Conservation (phyloP, 305 asterid species). For the Fraxinus baroniana region DNA sequence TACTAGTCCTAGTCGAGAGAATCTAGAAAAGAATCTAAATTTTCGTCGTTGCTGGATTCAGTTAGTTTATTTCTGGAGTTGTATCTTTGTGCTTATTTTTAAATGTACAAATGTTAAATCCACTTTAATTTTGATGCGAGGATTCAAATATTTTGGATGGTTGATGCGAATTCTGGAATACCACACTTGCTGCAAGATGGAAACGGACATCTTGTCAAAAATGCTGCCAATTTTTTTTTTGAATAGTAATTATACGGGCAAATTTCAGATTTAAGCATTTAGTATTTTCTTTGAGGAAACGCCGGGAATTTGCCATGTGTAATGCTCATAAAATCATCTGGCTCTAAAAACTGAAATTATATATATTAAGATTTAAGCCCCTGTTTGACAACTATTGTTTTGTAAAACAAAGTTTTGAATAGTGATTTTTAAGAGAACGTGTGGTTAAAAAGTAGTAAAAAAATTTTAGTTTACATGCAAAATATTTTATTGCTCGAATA, state of each 20-base stretch:
- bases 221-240: neutral
- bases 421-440: no score
- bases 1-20: neutral
- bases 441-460: no score
- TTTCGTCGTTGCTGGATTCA: neutral
- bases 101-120: no score
- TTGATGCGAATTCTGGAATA: neutral
- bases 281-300: neutral
- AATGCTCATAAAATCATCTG: neutral
- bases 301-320: neutral
- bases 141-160: neutral
- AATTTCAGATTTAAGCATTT: neutral
- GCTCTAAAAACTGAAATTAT: neutral
- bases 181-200: neutral
- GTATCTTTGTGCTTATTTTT: neutral
- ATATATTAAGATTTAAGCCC: neutral
- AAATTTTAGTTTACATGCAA: no score
- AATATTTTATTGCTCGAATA: no score
- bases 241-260: neutral
- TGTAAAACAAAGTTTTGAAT: no score
- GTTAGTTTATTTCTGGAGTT: slow-evolving; percentile 2
- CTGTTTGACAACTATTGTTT: no score
- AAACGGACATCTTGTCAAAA: neutral
- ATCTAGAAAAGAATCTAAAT: neutral
- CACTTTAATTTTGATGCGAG: slow-evolving; percentile 3